Base-by-base conservation (phyloP, 306 rosid species). In the Betula pendula region DNA sequence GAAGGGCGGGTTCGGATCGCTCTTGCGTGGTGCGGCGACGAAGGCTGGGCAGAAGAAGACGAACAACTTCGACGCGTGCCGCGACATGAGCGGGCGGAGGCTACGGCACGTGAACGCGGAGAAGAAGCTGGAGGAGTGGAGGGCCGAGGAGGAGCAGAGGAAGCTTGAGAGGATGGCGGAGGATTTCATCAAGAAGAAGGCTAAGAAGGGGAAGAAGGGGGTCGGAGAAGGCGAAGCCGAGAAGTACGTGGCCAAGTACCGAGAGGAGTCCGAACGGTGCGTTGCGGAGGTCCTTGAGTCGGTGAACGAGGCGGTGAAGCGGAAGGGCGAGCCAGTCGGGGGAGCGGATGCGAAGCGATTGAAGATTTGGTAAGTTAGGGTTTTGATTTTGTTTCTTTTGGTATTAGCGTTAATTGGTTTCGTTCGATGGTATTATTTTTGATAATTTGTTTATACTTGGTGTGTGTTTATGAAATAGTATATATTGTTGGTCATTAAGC, bases 41-140 rank as follows among this genome's bases (percentile, higher is more conserved):
- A 93, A 93, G 80, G 98, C 96, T 0, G 97, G 98, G 68, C 97
- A 92, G 92, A 96, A 93, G 88, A 96, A 96, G 83, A 96, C 99
- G 70, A 93, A 88, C 82, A 93, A 96, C 74, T 90, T 96, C 75
- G 99, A 96, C 20, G 99, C 99, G 0, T 96, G 99, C 74, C 83
- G 99, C 38, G 98, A 96, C 47, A 96, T 96, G 99, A 96, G 99
- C 24, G 99, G 99, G 1, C 82, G 98, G 53, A 82, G 99, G 85
- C 81, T 96, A 85, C 81, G 99, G 63, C 99, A 96, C 72, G 99
- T 96, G 43, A 96, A 96, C 72, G 98, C 98, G 0, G 99, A 96
- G 94, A 93, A 90, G 90, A 86, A 84, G 71, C 71, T 96, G 74
- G 96, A 96, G 75, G 99, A 96, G 75, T 96, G 99, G 99, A 87